phyloP scores from a whole-genome alignment of 106 monocot species.

The Dendrobium officinale region DNA sequence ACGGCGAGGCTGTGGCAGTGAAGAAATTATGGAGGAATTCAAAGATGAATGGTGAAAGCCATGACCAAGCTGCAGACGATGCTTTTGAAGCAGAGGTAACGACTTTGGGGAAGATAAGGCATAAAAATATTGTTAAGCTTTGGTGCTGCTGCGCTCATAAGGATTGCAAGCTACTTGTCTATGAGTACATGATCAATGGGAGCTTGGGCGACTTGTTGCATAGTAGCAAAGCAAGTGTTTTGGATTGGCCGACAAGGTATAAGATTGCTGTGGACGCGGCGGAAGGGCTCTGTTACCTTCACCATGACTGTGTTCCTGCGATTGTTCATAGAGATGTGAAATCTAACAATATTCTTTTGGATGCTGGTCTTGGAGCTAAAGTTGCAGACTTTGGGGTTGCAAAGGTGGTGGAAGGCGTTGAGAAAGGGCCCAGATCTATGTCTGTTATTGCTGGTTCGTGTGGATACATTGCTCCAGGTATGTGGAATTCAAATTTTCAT shows the following conservation, averaged over 20 bases:
- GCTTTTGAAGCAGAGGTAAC: slow-evolving; percentile 63
- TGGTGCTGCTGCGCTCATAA: slow-evolving; percentile 53
- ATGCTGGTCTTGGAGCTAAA: slow-evolving; percentile 17
- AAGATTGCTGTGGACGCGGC: slow-evolving; percentile 24
- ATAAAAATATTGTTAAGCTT: slow-evolving; percentile 69
- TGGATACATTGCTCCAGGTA: slow-evolving; percentile 27
- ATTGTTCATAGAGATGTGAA: slow-evolving; percentile 25
- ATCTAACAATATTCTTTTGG: slow-evolving; percentile 27
- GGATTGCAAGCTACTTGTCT: slow-evolving; percentile 47
- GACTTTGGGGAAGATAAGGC: slow-evolving; percentile 75
- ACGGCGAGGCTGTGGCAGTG: slow-evolving; percentile 29
- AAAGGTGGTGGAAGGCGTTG: slow-evolving; percentile 16
- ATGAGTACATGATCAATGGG: slow-evolving; percentile 59
- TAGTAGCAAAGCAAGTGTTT: slow-evolving; percentile 11
- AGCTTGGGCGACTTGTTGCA: slow-evolving; percentile 46
- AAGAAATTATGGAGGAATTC: slow-evolving; percentile 2
- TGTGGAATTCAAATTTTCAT: neutral
- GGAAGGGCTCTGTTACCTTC: slow-evolving; percentile 25
- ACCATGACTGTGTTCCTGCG: slow-evolving; percentile 21
- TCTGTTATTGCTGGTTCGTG: slow-evolving; percentile 19
- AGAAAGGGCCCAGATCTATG: slow-evolving; percentile 14
- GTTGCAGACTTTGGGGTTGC: slow-evolving; percentile 26
- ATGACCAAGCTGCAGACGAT: slow-evolving; percentile 10
- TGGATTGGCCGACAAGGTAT: slow-evolving; percentile 21
- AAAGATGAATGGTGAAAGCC: neutral